A percentile compares a stretch with the other conserved stretches of the same genome.
Conservation (phyloP, 352 stramenopile species). For the Phytophthora cactorum region DNA sequence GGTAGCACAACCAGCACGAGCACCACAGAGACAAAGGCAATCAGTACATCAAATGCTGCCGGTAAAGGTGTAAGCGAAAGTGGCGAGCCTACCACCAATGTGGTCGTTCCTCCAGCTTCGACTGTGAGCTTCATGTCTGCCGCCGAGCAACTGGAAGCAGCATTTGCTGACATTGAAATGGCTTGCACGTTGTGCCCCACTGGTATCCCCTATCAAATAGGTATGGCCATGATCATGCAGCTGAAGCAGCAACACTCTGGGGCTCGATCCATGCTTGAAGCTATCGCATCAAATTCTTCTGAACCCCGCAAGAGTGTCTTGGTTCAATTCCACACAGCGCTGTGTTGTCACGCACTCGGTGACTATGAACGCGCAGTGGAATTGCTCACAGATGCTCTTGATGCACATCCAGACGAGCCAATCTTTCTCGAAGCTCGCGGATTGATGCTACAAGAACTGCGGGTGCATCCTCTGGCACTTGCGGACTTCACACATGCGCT, state of each 20-base stretch:
- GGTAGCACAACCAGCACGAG: not conserved
- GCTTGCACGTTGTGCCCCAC: slow-evolving; percentile 62
- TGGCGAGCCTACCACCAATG: slow-evolving; percentile 6
- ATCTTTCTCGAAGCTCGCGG: slow-evolving; percentile 66
- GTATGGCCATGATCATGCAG: slow-evolving; percentile 81
- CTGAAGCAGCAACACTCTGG: slow-evolving; percentile 55
- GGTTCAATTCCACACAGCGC: slow-evolving; percentile 69
- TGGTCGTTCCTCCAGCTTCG: slow-evolving; percentile 5
- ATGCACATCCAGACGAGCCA: slow-evolving; percentile 57
- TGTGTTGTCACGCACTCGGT: slow-evolving; percentile 58
- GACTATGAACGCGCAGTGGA: slow-evolving; percentile 52
- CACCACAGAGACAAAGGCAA: slow-evolving; percentile 14
- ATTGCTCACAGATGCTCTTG: slow-evolving; percentile 61
- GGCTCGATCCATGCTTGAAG: slow-evolving; percentile 49
- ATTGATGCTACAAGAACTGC: slow-evolving; percentile 67
- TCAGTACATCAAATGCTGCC: slow-evolving; percentile 6
- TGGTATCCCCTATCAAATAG: slow-evolving; percentile 57
- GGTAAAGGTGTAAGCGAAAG: slow-evolving; percentile 10
- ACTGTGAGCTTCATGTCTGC: slow-evolving; percentile 31
- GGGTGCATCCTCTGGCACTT: slow-evolving; percentile 53
- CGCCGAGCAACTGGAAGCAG: slow-evolving; percentile 67
- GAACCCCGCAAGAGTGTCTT: slow-evolving; percentile 48
- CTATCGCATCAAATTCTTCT: slow-evolving; percentile 24
- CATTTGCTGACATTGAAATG: slow-evolving; percentile 82
- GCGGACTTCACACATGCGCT: slow-evolving; percentile 56